phyloP scores from a whole-genome alignment of 164 flowering plant species.

The Chloranthus sessilifolius region DNA sequence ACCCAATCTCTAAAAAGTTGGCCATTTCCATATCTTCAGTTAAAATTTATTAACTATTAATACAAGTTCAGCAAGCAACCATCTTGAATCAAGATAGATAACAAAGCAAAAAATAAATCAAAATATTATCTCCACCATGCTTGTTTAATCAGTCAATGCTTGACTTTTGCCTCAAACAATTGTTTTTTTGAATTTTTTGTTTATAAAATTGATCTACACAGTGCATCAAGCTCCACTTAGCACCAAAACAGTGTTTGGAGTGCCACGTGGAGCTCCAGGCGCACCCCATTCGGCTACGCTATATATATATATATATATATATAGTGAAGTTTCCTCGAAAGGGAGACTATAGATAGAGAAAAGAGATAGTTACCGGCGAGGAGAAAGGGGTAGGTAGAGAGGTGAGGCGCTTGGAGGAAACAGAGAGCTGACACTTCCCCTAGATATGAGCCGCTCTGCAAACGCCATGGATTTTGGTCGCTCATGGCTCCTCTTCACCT shows the following conservation, averaged over 20 bases:
- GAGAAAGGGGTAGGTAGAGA: conserved; percentile 64
- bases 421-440: conserved; percentile 94
- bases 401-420: conserved; percentile 49
- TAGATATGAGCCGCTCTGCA: conserved; percentile 53
- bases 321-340: background rate
- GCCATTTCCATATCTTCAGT: no score
- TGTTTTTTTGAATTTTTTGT: no score
- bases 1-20: no score
- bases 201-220: no score
- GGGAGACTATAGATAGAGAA: conserved; percentile 1
- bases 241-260: no score
- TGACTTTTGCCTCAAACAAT: no score
- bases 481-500: conserved; percentile 2
- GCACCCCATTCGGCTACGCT: background rate
- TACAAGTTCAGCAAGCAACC: no score
- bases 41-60: no score
- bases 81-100: no score
- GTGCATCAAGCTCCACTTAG: background rate
- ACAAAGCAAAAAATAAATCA: background rate
- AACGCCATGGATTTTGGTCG: conserved; percentile 19
- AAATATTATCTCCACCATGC: background rate
- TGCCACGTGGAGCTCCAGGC: background rate
- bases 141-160: no score
- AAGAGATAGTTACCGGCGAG: conserved; percentile 48
- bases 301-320: background rate